Evolutionary conservation across 352 stramenopile genomes (phyloP).

Genomic region (Globisporangium radiosum): DNA sequence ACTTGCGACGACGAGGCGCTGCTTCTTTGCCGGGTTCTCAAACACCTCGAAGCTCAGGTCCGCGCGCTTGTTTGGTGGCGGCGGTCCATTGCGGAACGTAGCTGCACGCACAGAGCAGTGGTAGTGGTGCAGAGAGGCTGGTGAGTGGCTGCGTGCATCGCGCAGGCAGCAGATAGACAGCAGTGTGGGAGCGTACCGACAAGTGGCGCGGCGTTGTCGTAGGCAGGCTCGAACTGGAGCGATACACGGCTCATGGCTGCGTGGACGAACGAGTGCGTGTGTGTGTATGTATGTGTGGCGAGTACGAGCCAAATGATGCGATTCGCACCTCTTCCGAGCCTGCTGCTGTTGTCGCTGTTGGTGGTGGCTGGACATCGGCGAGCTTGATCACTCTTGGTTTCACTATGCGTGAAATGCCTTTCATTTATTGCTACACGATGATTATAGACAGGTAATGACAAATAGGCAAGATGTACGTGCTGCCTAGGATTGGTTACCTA

Average conservation of each 20-base stretch:
- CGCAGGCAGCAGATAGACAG: neutral
- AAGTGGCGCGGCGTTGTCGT: constrained; percentile 48
- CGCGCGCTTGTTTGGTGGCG: constrained; percentile 41
- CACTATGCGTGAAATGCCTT: neutral
- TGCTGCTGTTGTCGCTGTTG: neutral
- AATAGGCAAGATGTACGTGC: no score
- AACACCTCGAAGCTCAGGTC: constrained; percentile 76
- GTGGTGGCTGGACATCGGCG: neutral
- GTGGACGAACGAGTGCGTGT: neutral
- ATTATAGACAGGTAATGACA: no score
- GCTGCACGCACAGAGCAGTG: constrained; percentile 21
- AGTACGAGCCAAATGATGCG: no score
- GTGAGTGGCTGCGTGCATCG: neutral
- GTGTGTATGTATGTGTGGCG: neutral
- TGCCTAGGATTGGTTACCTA: no score
- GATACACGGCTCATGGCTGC: constrained; percentile 51
- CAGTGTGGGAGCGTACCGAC: constrained; percentile 33
- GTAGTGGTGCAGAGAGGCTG: no score
- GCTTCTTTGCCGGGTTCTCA: constrained; percentile 75
- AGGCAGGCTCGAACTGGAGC: constrained; percentile 52
- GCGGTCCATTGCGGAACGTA: constrained; percentile 77
- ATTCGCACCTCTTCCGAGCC: no score
- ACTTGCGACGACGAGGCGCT: constrained; percentile 68
- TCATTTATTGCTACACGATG: neutral
- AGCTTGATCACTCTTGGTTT: neutral